Base-by-base conservation (phyloP, 2,329 filamentous ascomycete genomes). In the Leptographium wingfieldii region DNA sequence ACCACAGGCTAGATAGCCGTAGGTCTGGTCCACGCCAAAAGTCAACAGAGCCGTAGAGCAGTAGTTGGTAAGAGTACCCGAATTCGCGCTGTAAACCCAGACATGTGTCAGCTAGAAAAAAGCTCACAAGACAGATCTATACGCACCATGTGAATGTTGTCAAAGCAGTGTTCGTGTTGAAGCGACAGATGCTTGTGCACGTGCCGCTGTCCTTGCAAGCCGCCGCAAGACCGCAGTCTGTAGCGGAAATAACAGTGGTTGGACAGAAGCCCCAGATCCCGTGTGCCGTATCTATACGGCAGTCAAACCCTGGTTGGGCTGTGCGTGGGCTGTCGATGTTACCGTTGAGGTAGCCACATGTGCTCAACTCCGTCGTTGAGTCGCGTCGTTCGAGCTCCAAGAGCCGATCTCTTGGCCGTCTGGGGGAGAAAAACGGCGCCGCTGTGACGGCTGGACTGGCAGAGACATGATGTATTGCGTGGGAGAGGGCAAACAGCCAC, bases 261-360 rank as follows among this genome's bases (percentile, higher is more conserved):
- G 72, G 70, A 55, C 73, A 76, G 65, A 74, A 72, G 0, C 73
- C 73, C 72, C 73, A 75, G 4, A 75, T 64, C 0, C 67, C 69
- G 22, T 71, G 66, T 5, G 60, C 46, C 0, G 67, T 67, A 53
- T 74, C 71, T 3, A 74, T 66, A 7, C 70, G 70, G 59, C 71
- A 74, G 63, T 72, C 67, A 49, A 65, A 74, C 0, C 71, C 73
- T 0, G 62, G 43, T 5, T 69, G 64, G 0, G 73, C 72, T 0
- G 70, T 71, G 16, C 73, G 66, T 2, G 65, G 58, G 14, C 61
- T 61, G 1, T 63, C 54, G 0, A 67, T 62, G 27, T 75, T 65
- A 7, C 72, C 73, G n/a, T 69, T 59, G 1, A 65, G 29, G 46
- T 69, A 72, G 19, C 71, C 67, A 48, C 72, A 72, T 3, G 68